Evolutionary conservation across 371 early-diverging fungal genomes (phyloP), one percentile per base, ranked within the genome.

Genomic region (Apophysomyces ossiformis): DNA sequence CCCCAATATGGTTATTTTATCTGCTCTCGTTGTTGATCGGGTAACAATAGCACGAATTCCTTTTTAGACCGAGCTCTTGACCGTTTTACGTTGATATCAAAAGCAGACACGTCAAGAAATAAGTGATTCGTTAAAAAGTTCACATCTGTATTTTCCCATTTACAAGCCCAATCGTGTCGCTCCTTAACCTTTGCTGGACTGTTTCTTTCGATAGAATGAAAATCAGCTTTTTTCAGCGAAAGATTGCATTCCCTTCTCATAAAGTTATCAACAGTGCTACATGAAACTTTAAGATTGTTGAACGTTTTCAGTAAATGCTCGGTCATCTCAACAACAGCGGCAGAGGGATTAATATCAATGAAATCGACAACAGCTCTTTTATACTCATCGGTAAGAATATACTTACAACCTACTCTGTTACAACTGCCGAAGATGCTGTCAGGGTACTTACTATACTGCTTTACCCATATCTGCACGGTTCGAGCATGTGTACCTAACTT

Each of bases 401-500:
- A 45, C 32, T 37, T 58, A 39, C 61, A 67, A 36, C 67, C 67
- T 4, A 26, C 41, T 37, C 60, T 59, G 50, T 66, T 60, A 50
- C 60, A 13, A 37, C 37, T 58, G 39, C 59, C 56, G 60, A 69
- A 64, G 16, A 64, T 69, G 41, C 60, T 63, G 39, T 57, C 61
- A 58, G 64, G 64, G 26, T 3, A 11, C 54, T 32, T 35, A 9
- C 59, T 21, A 61, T 61, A 69, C 36, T 59, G 60, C 36, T 60
- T 56, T n/a, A 18, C 64, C 69, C 57, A 60, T 69, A 64, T 64
- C 56, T 60, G 64, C 35, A 62, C 61, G 32, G 50, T 38, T 37
- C 60, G 54, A 60, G n/a, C 21, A 35, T 66, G 60, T 37, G 60
- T 70, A 9, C 91, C 18, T 37, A 66, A 60, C 54, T 60, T 60